Base-by-base conservation (phyloP, 306 rosid genomes). In the Hippophae gyantsensis region DNA sequence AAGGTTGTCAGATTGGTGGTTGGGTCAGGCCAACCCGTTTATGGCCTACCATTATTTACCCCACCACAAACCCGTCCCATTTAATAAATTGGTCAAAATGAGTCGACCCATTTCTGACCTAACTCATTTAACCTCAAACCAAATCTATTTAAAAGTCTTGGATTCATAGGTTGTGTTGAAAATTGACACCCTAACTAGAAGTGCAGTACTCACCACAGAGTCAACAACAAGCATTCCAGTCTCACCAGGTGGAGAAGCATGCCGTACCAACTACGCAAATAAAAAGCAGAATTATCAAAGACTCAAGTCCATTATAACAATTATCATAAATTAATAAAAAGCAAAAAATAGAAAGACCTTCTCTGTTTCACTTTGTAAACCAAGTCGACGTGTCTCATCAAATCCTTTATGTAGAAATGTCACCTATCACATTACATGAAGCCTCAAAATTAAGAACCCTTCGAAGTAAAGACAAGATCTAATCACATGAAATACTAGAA, bases 221-320 rank as follows among this genome's bases (percentile, higher is more conserved):
- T 92, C 98, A 64, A 92, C 96, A 64, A 92, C 93, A 65, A 85
- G 98, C 96, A 92, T 92, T 72, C 98, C 98, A 72, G 96, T 92
- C 78, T 92, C 98, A 64, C 79, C 65, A 27, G 48, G 62, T 18
- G 86, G 86, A 79, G 98, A 87, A 52, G 89, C 92, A 72, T 79
- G 79, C 0, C 96, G 74, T 42, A 92, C 98, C 62, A 84, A 76
- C 98, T 92, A 67, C 71, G 71, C 69, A 65, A 78, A 66, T 67
- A 59, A 67, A 67, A 77, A 48, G 14, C 43, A 13, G 38, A 58
- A 67, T 50, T 63, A 63, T 56, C 59, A 54, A 55, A 48, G 72
- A 50, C 32, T 50, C 66, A 40, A 42, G 56, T 2, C 38, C 38
- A 32, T 61, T 12, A 56, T n/a, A 8, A 47, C 7, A 65, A 56